Evolutionary conservation across 306 rosid genomes (phyloP).

Genomic region (Senna tora): DNA sequence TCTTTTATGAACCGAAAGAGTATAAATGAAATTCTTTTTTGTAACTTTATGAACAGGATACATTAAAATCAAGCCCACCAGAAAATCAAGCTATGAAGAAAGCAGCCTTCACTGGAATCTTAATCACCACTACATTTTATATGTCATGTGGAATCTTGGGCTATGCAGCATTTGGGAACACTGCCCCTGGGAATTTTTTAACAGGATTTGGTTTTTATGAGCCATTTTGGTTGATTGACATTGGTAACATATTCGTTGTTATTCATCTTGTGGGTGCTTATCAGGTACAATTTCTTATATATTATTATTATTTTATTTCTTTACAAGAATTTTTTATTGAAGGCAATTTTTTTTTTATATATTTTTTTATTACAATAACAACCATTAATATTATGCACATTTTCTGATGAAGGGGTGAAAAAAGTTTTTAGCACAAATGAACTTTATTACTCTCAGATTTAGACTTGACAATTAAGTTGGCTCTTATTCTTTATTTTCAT

Average conservation of each 20-base stretch:
- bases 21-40: too few species aligned
- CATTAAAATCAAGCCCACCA: slow-evolving; percentile 55
- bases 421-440: too few species aligned
- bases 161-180: slow-evolving; percentile 56
- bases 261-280: slow-evolving; percentile 57
- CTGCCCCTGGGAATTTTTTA: slow-evolving; percentile 57
- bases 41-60: too few species aligned
- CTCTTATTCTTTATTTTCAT: too few species aligned
- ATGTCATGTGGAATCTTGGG: slow-evolving; percentile 48
- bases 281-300: slow-evolving; percentile 43
- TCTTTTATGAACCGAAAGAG: slow-evolving; percentile 2
- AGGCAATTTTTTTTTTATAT: too few species aligned
- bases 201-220: slow-evolving; percentile 69
- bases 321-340: too few species aligned
- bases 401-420: too few species aligned
- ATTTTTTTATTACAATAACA: too few species aligned
- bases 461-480: too few species aligned
- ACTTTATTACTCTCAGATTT: too few species aligned
- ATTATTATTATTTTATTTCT: too few species aligned
- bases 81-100: slow-evolving; percentile 54
- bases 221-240: slow-evolving; percentile 55
- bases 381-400: too few species aligned
- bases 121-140: slow-evolving; percentile 42
- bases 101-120: slow-evolving; percentile 24
- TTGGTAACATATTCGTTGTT: slow-evolving; percentile 47